Evolutionary conservation across 106 monocot species (phyloP), one percentile per base, ranked within the genome.

Genomic region (Dactylorhiza incarnata): DNA sequence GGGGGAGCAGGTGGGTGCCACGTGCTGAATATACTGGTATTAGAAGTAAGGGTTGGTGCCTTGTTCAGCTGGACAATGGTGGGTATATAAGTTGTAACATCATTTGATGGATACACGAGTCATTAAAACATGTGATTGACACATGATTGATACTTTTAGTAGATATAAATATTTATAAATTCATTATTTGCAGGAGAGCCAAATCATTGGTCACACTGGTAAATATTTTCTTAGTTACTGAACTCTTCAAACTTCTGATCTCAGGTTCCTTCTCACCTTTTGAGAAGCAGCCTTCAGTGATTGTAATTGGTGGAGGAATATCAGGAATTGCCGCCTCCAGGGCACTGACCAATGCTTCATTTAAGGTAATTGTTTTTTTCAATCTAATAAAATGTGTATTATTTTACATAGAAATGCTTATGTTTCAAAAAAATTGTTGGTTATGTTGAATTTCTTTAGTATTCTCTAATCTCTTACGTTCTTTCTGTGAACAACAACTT

Each of bases 231-330:
- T 65, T 7, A 65, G 26, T 65, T 65, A 6, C 65, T 65, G 12
- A 65, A 55, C 51, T 5, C 43, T 53, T 25, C 2, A 14, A 52
- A 2, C 74, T 5, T 44, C 49, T 54, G 10, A 45, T 43, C 70
- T 26, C 78, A 93, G 93, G 95, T 81, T 72, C 83, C 80, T 82
- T 93, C 76, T 75, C 87, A 45, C 78, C 77, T 63, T 55, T 93
- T 79, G 85, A 97, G 77, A 83, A 90, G 70, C 73, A 85, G 63
- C 17, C 56, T 71, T 79, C 89, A 37, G 93, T 97, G 9, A 80
- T 97, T 84, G 96, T 97, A 43, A 87, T 97, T 75, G 96, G 96
- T 83, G 96, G 93, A 75, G 96, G 96, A 14, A 97, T 97, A 78
- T 93, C 96, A 61, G 96, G 96, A 20, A 77, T 97, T 74, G 90